phyloP scores from a whole-genome alignment of 2,329 filamentous ascomycete genomes.

The Akanthomyces lecanii region DNA sequence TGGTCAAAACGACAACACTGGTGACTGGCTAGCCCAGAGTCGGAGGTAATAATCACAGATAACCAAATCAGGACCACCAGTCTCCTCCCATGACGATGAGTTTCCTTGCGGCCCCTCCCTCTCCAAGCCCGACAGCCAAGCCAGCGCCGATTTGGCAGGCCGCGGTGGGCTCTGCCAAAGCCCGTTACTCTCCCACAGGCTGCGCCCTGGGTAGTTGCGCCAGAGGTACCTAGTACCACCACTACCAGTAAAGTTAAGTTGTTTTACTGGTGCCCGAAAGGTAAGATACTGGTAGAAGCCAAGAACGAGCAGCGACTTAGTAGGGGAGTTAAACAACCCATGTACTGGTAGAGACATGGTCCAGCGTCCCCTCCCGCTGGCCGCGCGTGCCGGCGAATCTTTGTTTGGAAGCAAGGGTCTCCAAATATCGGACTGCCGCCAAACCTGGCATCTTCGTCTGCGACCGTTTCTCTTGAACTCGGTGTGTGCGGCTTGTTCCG shows the following conservation, averaged over 20 bases:
- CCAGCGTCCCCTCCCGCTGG: background rate
- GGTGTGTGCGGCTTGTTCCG: too few relatives aligned
- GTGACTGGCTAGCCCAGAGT: background rate
- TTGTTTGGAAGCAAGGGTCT: background rate
- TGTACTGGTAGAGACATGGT: background rate
- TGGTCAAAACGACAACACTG: background rate
- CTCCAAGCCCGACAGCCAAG: background rate
- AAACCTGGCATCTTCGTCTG: too few relatives aligned
- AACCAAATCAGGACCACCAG: background rate
- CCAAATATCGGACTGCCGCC: background rate
- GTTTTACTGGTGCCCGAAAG: too few relatives aligned
- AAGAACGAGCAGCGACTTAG: background rate
- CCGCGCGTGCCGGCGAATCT: slow-evolving; percentile 1
- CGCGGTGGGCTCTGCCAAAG: background rate
- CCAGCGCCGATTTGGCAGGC: background rate
- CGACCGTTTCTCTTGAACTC: too few relatives aligned
- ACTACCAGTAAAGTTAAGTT: too few relatives aligned
- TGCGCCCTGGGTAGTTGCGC: background rate
- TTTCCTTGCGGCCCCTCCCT: background rate
- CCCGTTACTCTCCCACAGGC: background rate
- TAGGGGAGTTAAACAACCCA: background rate
- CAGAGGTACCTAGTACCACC: background rate
- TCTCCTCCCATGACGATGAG: background rate
- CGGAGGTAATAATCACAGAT: background rate
- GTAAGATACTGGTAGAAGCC: too few relatives aligned